Evolutionary conservation across 176 grass and related monocot species (phyloP).

Genomic region (Oryza coarctata): DNA sequence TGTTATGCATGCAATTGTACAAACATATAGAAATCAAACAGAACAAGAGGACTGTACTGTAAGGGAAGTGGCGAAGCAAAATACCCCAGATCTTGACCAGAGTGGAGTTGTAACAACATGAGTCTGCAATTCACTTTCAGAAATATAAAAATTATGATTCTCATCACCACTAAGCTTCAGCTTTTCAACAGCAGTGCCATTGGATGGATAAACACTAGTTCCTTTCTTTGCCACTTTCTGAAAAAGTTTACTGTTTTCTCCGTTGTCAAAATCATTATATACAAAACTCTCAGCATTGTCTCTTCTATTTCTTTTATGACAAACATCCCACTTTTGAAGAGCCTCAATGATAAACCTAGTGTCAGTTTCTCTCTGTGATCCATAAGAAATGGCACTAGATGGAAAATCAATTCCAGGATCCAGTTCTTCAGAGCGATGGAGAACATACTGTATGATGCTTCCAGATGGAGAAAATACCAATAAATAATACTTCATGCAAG

Average conservation of each 20-base stretch:
- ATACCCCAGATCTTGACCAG: constrained; percentile 86
- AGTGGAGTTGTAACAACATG: constrained; percentile 63
- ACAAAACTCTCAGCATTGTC: constrained; percentile 62
- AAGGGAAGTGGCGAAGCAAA: constrained; percentile 26
- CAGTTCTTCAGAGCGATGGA: constrained; percentile 49
- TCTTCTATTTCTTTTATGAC: constrained; percentile 76
- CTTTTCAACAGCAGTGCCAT: constrained; percentile 28
- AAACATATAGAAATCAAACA: constrained; percentile 27
- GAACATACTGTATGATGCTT: constrained; percentile 88
- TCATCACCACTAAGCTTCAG: constrained; percentile 59
- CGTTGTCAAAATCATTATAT: constrained; percentile 70
- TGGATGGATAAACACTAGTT: constrained; percentile 46
- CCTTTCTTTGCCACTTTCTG: constrained; percentile 57
- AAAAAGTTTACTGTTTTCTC: constrained; percentile 58
- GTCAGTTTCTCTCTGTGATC: constrained; percentile 51
- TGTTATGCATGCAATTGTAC: neutral
- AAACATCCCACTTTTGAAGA: constrained; percentile 97
- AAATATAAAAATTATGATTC: constrained; percentile 71
- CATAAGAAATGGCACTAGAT: constrained; percentile 40
- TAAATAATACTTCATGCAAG: constrained; percentile 59
- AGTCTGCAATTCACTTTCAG: constrained; percentile 79
- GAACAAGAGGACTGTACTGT: neutral
- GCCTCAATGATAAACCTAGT: constrained; percentile 75
- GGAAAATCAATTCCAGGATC: constrained; percentile 50
- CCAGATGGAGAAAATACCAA: constrained; percentile 88